These are phyloP conservation scores for Saccharomyces hybrid DNA, from an alignment of 1,139 yeast genomes.

Conservation along the genomic window DNA sequence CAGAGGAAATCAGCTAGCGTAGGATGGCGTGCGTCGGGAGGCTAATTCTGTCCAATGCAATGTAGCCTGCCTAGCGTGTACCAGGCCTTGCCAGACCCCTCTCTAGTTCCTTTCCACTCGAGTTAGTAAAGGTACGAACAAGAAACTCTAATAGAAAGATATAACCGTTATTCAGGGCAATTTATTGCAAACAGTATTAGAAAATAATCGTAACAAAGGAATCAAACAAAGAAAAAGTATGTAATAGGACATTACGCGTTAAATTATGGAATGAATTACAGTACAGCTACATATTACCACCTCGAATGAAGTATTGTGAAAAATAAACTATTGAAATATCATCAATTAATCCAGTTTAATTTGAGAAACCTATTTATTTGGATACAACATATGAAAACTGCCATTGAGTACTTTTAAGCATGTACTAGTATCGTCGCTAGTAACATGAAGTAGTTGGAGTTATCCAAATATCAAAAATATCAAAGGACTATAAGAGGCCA, in stretches of 20 bases:
- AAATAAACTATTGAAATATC: neutral
- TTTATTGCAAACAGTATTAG: neutral
- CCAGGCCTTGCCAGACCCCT: neutral
- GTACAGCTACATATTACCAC: neutral
- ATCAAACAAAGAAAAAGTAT: neutral
- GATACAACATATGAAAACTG: too few relatives aligned
- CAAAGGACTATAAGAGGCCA: neutral
- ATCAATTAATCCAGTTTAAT: too few relatives aligned
- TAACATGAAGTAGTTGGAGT: too few relatives aligned
- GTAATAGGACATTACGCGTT: neutral
- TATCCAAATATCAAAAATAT: neutral
- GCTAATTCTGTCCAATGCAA: neutral
- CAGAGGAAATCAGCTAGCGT: too few relatives aligned
- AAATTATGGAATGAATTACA: neutral
- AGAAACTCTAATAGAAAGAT: neutral
- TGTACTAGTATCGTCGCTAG: too few relatives aligned
- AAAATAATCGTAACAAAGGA: neutral
- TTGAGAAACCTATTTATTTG: too few relatives aligned
- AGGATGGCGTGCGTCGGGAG: neutral
- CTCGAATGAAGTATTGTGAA: neutral
- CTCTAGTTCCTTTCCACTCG: neutral
- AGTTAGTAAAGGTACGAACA: neutral
- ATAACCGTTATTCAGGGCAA: neutral
- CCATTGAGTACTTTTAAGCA: too few relatives aligned
- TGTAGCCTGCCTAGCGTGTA: neutral